Base-by-base conservation (phyloP, 75 land plant species). In the Pinus tabuliformis region DNA sequence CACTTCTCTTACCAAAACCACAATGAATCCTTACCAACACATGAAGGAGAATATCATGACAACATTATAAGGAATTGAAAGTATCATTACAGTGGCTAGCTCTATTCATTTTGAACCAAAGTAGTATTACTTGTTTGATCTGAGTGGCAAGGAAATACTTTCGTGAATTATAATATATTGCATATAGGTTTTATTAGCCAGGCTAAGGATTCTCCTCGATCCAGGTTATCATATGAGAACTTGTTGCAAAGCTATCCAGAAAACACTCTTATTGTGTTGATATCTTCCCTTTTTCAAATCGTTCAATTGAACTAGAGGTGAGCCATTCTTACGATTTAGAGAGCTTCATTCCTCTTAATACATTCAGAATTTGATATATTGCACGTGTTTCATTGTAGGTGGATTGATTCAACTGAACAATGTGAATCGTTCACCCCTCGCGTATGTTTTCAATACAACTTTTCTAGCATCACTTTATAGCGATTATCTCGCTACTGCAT, bases 181-280 rank as follows among this genome's bases (percentile, higher is more conserved):
- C 59, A 49, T 79, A 37, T 65, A 92, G 95, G 80, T 94, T 56
- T 91, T 94, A 36, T 81, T 94, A 64, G 82, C 89, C 36, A 89
- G 97, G n/a, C 71, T 92, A 68, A 76, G 91, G 57, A 75, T 94
- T 56, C 80, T 89, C 73, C 76, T 90, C 74, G 81, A 85, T 77
- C 97, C 97, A 12, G 92, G 92, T 1, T 94, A 92, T 84, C 97
- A 52, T 94, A 92, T 70, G 97, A 94, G 58, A 89, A 90, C 36
- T 79, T 88, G 4, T 77, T 94, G 77, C 83, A 76, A 66, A 85
- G 86, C 33, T 94, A 83, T 73, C 89, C 88, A 94, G 78, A 94
- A 95, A 1, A 82, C 77, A 63, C 84, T 90, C 60, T 72, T 88
- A 49, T 88, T 94, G 95, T 94, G 97, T 81, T 94, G 95, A 4